Evolutionary conservation across 169 alveolate genomes (phyloP).

Genomic region (Babesia ovata): DNA sequence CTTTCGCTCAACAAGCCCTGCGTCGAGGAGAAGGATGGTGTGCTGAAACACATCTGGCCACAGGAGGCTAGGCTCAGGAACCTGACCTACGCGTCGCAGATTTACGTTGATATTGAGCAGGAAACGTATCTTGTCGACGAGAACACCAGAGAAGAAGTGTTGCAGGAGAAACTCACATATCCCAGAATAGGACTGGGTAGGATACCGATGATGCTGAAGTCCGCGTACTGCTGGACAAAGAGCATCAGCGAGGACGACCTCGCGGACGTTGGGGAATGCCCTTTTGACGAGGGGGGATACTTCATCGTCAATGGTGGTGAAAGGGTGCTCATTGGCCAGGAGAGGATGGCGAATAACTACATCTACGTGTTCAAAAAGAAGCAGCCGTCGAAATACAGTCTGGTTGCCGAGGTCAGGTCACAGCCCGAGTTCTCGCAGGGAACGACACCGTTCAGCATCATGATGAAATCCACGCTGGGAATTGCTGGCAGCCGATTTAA

Average conservation of each 20-base stretch:
- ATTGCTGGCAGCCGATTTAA: constrained; percentile 77
- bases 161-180: constrained; percentile 77
- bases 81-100: constrained; percentile 87
- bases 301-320: constrained; percentile 99
- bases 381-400: constrained; percentile 95
- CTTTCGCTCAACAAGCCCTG: constrained; percentile 91
- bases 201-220: constrained; percentile 96
- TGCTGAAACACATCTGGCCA: constrained; percentile 90
- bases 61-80: constrained; percentile 96
- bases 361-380: constrained; percentile 96
- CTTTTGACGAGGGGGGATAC: constrained; percentile 97
- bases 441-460: constrained; percentile 91
- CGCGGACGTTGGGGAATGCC: constrained; percentile 94
- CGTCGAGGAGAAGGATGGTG: constrained; percentile 90
- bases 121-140: constrained; percentile 80
- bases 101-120: constrained; percentile 87
- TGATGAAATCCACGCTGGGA: constrained; percentile 71
- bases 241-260: constrained; percentile 86
- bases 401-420: constrained; percentile 97
- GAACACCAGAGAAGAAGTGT: constrained; percentile 71
- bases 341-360: constrained; percentile 99
- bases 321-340: constrained; percentile 99
- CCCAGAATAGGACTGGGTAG: constrained; percentile 91
- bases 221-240: constrained; percentile 93
- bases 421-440: constrained; percentile 93